A percentile compares a stretch with the other conserved stretches of the same genome.
Evolutionary conservation across 805 yeast genomes (phyloP).

Genomic region (Peterozyma xylosa): DNA sequence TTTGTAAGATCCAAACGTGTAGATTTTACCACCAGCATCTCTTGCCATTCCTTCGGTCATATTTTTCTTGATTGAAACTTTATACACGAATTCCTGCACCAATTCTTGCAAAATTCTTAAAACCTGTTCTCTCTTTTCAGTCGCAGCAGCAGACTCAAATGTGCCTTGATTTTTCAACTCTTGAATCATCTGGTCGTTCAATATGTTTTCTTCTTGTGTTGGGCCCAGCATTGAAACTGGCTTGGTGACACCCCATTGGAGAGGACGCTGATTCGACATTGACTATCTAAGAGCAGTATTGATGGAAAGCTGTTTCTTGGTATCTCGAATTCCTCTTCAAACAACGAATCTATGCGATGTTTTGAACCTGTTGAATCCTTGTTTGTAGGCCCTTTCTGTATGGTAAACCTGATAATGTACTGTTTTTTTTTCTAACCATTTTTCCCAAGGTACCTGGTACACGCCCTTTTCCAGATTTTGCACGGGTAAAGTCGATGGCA

Average conservation of each 20-base stretch:
- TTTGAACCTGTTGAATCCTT: no score
- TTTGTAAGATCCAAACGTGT: conserved; percentile 90
- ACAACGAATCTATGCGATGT: no score
- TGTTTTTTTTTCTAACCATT: no score
- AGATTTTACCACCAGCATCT: conserved; percentile 97
- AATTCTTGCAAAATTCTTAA: conserved; percentile 64
- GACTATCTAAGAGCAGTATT: no score
- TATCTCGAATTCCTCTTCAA: no score
- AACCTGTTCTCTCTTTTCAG: conserved; percentile 73
- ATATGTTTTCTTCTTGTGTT: conserved; percentile 64
- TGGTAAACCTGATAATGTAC: no score
- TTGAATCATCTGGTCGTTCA: conserved; percentile 69
- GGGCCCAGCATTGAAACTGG: conserved; percentile 88
- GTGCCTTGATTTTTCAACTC: conserved; percentile 81
- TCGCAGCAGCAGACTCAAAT: conserved; percentile 81
- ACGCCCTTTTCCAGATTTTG: no score
- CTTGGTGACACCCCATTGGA: conserved; percentile 52
- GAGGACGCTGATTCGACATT: no score
- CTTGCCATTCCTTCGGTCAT: conserved; percentile 97
- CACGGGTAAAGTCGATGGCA: no score
- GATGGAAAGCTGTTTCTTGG: no score
- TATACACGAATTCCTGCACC: conserved; percentile 75
- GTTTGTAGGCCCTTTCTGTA: no score
- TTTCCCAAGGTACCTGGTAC: no score
- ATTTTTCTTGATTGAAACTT: conserved; percentile 71